phyloP scores from a whole-genome alignment of 148 eudicot species.

The Suaeda aralocaspica region DNA sequence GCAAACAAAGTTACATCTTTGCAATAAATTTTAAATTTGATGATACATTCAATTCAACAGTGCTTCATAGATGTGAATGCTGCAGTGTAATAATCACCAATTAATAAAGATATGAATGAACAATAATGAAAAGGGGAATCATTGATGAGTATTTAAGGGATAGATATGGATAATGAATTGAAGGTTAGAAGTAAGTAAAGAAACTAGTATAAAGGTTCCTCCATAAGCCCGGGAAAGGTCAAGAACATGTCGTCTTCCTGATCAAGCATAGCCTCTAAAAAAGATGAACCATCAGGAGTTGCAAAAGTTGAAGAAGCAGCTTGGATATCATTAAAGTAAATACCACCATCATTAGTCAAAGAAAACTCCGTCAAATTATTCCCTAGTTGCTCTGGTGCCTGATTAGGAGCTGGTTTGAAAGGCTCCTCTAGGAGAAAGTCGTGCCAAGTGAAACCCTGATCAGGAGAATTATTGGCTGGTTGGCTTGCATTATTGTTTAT shows the following conservation, averaged over 20 bases:
- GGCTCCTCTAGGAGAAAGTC: slow-evolving; percentile 69
- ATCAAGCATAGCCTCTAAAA: slow-evolving; percentile 63
- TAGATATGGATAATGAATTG: too few relatives aligned
- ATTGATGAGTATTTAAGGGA: too few relatives aligned
- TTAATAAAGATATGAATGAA: too few relatives aligned
- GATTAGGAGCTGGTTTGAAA: slow-evolving; percentile 17
- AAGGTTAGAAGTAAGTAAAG: background rate
- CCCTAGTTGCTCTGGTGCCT: slow-evolving; percentile 16
- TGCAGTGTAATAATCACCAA: too few relatives aligned
- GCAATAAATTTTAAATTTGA: too few relatives aligned
- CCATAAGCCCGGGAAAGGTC: slow-evolving; percentile 55
- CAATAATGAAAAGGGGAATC: too few relatives aligned
- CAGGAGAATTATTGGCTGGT: slow-evolving; percentile 9
- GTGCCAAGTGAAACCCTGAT: slow-evolving; percentile 47
- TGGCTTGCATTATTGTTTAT: too few relatives aligned
- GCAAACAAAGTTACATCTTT: too few relatives aligned
- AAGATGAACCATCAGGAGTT: slow-evolving; percentile 27
- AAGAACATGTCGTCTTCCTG: slow-evolving; percentile 52
- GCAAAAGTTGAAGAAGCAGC: background rate
- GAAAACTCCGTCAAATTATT: background rate
- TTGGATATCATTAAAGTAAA: slow-evolving; percentile 11
- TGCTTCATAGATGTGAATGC: too few relatives aligned
- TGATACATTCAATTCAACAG: too few relatives aligned
- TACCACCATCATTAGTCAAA: background rate
- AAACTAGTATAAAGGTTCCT: slow-evolving; percentile 50